Base-by-base conservation (phyloP, 495 filamentous ascomycete genomes). In the Hypoxylon subgilvum region DNA sequence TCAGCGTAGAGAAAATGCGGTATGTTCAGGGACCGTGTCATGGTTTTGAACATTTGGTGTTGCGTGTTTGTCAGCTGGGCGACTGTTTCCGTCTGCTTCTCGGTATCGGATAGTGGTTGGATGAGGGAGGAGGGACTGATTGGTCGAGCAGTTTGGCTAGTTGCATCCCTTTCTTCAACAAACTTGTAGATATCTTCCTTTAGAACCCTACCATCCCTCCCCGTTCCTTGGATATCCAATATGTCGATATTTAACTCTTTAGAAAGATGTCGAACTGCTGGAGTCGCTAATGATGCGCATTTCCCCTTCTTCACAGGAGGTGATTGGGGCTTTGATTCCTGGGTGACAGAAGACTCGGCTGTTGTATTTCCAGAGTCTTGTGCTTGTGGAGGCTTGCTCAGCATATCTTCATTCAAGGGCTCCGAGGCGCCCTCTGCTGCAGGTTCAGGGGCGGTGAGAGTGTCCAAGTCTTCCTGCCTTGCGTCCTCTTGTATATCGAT, bases 1-100 rank as follows among this genome's bases (percentile, higher is more conserved):
- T 96, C 90, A 9, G 90, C 85, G 72, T 91, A 99, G 40, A 96
- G 82, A 71, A 99, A 95, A 72, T 97, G 95, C 0, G 94, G 95
- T 57, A 93, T 97, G 39, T 65, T 82, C 57, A 99, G 79, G 13
- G 92, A 96, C 34, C 84, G 84, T 16, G 93, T 97, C 95, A 99
- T 99, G n/a, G 85, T 84, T 72, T 94, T 96, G 84, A 96, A 97
- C 95, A 99, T 99, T 67, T 90, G 86, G 14, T 81, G 76, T 75
- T 97, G 94, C 21, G 90, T 88, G 19, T 84, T 84, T 3, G 90
- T 89, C 14, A 99, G 75, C 47, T 82, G 75, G 19, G 84, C 73
- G 1, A 74, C 70, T 2, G 83, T 83, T 65, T 97, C 95, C 25
- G 78, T 75, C 65, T 91, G 88, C 16, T 72, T 72, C 9, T 66